Evolutionary conservation across 768 basidiomycete genomes (phyloP), one percentile per base, ranked within the genome.

Genomic region (Boletus barrowsii): DNA sequence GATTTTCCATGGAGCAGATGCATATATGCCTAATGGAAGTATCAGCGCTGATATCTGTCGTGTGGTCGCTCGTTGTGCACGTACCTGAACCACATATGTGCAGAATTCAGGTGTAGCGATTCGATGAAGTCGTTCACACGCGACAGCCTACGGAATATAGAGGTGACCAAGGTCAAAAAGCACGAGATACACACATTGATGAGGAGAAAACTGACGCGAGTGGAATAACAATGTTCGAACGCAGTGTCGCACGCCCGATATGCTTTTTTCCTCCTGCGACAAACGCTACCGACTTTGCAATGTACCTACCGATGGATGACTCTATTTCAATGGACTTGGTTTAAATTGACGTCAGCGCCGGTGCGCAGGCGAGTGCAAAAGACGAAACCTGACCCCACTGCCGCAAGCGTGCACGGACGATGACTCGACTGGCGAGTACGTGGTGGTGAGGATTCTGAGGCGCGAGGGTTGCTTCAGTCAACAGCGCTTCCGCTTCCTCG

Each of bases 211-310:
- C 10, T 35, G 14, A 40, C 24, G 13, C 29, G n/a, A 6, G 26
- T 30, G 4, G 48, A 1, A 41, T 32, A 18, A 3, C 3, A 41
- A 10, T 41, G 39, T 32, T 32, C 24, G 24, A 56, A 47, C 0
- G 49, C 57, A 5, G 47, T 37, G 45, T 58, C 57, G 26, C 26
- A 58, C 2, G 18, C 36, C 1, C 29, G 48, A 33, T 17, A 41
- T 11, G 18, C 48, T 29, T 10, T 41, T 22, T 49, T 3, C 15
- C 29, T 18, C 4, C 30, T 32, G 1, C 39, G 3, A 49, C 9
- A 5, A 49, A 14, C 4, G 39, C 18, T 32, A 41, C 18, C 17
- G 37, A 40, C 4, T 49, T 30, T 22, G 48, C 29, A n/a, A 49
- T 22, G 29, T 49, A 49, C 1, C 29, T 49, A 15, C 55, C 39